phyloP scores from a whole-genome alignment of 768 basidiomycete species.

The Clavaria fumosa region DNA sequence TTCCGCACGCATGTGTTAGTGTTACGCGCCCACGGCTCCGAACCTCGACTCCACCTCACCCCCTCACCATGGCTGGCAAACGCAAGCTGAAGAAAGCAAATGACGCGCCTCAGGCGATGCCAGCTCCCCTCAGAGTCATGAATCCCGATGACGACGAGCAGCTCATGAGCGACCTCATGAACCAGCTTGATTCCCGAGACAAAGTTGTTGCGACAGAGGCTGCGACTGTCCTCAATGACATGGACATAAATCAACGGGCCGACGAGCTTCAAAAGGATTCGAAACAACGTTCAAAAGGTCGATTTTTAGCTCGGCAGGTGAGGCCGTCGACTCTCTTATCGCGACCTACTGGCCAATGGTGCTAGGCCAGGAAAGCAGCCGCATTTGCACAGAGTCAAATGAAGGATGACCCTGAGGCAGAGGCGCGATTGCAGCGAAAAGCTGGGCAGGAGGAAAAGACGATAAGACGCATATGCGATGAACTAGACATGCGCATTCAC shows the following conservation, averaged over 20 bases:
- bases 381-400: constrained; percentile 37
- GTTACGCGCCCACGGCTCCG: too few relatives aligned
- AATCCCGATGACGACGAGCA: constrained; percentile 46
- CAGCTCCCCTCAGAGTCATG: too few relatives aligned
- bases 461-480: constrained; percentile 49
- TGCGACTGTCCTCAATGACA: constrained; percentile 31
- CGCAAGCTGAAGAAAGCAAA: too few relatives aligned
- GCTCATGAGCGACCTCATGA: constrained; percentile 61
- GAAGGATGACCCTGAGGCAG: constrained; percentile 39
- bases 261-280: constrained; percentile 16
- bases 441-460: constrained; percentile 50
- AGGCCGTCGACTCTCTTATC: constrained; percentile 7
- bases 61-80: too few relatives aligned
- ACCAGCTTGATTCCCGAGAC: constrained; percentile 58
- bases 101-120: too few relatives aligned
- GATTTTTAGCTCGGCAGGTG: constrained; percentile 63
- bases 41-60: too few relatives aligned
- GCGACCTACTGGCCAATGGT: background rate
- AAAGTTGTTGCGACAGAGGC: constrained; percentile 33
- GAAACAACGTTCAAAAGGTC: constrained; percentile 44
- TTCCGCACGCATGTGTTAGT: too few relatives aligned
- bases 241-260: constrained; percentile 24
- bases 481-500: constrained; percentile 45
- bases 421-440: constrained; percentile 45
- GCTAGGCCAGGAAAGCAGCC: constrained; percentile 59